These are phyloP conservation scores for Centrapalus pauciflorus DNA, from an alignment of 129 eudicot species.

Conservation along the genomic window DNA sequence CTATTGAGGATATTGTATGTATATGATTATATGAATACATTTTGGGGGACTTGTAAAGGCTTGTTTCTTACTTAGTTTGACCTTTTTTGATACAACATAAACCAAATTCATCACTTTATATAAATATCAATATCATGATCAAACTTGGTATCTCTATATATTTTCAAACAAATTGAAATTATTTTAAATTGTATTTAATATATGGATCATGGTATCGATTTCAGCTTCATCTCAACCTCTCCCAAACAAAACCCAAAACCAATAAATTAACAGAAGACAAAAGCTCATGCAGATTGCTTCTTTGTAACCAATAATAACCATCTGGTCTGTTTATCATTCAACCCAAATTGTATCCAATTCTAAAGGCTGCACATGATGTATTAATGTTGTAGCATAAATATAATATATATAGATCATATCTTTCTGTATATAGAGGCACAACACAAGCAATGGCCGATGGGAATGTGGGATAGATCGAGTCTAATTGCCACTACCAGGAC, in stretches of 20 bases:
- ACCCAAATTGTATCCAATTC: conserved; percentile 1
- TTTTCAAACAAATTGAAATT: too few relatives aligned
- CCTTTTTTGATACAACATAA: too few relatives aligned
- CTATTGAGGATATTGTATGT: too few relatives aligned
- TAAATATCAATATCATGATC: too few relatives aligned
- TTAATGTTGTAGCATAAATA: conserved; percentile 4
- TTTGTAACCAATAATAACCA: neutral
- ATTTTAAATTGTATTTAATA: neutral
- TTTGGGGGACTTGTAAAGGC: too few relatives aligned
- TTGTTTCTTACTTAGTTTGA: too few relatives aligned
- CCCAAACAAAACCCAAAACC: neutral
- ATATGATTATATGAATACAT: too few relatives aligned
- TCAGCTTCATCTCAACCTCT: neutral
- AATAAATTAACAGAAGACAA: neutral
- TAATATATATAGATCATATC: conserved; percentile 10
- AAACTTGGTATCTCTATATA: too few relatives aligned
- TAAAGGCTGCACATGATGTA: neutral
- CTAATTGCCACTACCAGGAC: conserved; percentile 56
- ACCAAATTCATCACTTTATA: too few relatives aligned
- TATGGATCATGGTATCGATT: neutral
- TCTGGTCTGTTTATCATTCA: conserved; percentile 9
- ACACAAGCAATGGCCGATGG: neutral
- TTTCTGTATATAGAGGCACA: neutral
- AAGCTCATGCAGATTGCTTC: neutral
- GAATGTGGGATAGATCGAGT: too few relatives aligned